phyloP scores from a whole-genome alignment of 352 stramenopile genomes.

The Globisporangium recalcitrans region DNA sequence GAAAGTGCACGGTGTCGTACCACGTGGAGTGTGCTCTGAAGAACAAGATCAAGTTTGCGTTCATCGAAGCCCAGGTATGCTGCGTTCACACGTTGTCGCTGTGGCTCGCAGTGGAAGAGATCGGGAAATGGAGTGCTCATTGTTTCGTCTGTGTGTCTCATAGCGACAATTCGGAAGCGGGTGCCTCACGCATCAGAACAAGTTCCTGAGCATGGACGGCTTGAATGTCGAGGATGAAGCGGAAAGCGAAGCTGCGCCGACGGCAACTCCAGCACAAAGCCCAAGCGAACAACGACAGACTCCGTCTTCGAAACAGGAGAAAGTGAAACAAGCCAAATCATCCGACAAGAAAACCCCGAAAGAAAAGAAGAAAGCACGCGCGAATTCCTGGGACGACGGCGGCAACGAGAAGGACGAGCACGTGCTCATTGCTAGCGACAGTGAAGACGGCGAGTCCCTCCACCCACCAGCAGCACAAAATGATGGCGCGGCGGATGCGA shows the following conservation, averaged over 20 bases:
- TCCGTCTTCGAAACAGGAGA: conserved; percentile 2
- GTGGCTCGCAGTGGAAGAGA: background rate
- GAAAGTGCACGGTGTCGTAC: conserved; percentile 71
- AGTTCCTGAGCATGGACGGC: conserved; percentile 40
- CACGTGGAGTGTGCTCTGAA: conserved; percentile 62
- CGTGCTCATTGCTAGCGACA: conserved; percentile 30
- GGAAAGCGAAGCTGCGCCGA: background rate
- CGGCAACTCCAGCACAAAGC: background rate
- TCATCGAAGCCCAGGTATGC: conserved; percentile 52
- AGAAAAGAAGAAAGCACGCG: conserved; percentile 22
- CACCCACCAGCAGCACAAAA: background rate
- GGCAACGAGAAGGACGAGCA: conserved; percentile 27
- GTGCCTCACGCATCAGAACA: conserved; percentile 49
- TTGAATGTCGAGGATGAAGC: conserved; percentile 19
- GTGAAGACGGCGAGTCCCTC: conserved; percentile 23
- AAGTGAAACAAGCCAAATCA: background rate
- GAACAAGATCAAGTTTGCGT: conserved; percentile 55
- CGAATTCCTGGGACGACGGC: conserved; percentile 27
- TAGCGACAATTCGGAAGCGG: conserved; percentile 61
- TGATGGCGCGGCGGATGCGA: background rate
- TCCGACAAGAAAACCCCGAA: conserved; percentile 1
- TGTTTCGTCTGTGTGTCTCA: background rate
- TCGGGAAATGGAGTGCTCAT: background rate
- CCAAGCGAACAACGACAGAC: background rate
- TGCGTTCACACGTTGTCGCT: background rate